These are phyloP conservation scores for Linnemannia schmuckeri DNA, from an alignment of 192 early-diverging fungal species.

Conservation along the genomic window DNA sequence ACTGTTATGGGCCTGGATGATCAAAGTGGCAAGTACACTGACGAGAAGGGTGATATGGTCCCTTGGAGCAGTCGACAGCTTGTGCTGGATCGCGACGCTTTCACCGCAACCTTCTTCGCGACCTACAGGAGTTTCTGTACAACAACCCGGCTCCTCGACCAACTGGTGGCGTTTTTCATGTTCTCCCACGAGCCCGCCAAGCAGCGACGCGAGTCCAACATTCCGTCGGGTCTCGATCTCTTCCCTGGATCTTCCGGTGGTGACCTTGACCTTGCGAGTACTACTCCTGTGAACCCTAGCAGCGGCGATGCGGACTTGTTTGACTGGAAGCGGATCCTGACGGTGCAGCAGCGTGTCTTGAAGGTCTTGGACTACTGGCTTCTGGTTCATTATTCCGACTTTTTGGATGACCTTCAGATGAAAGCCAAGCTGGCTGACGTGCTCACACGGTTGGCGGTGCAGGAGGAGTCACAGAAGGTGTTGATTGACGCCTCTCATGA, in stretches of 20 bases:
- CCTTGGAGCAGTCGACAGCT: constrained; percentile 37
- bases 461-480: constrained; percentile 14
- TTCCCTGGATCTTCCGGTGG: constrained; percentile 44
- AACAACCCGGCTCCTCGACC: constrained; percentile 52
- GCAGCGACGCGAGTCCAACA: constrained; percentile 8
- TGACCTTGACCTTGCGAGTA: constrained; percentile 18
- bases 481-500: constrained; percentile 10
- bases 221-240: constrained; percentile 53
- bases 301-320: neutral
- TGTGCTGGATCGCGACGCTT: constrained; percentile 55
- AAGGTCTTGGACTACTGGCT: constrained; percentile 76
- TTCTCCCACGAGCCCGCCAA: constrained; percentile 38
- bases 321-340: constrained; percentile 54
- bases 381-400: constrained; percentile 69
- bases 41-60: constrained; percentile 61
- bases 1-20: constrained; percentile 69
- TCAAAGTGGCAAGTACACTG: constrained; percentile 53
- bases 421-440: constrained; percentile 51
- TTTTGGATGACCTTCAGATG: constrained; percentile 70
- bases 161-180: constrained; percentile 53
- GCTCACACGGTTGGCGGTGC: constrained; percentile 12
- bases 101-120: constrained; percentile 69
- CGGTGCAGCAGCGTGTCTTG: constrained; percentile 60
- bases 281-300: neutral
- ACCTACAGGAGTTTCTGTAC: constrained; percentile 76